Percentiles rank a stretch among this genome's conserved stretches.
Conservation (phyloP, 306 rosid genomes). For the Rosa persica region DNA sequence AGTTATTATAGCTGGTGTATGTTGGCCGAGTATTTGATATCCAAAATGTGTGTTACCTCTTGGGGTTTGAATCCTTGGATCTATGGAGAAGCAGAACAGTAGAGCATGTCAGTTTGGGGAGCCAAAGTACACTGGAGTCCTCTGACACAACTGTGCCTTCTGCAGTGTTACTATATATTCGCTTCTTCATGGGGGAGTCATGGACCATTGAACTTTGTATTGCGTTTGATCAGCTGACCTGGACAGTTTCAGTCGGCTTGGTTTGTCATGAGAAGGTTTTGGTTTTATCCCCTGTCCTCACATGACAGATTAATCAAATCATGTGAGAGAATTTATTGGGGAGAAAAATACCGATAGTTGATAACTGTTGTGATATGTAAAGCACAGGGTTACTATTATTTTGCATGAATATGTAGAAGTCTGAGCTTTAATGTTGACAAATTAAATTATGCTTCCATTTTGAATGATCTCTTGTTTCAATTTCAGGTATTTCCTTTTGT, state of each 20-base stretch:
- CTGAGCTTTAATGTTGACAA: background rate
- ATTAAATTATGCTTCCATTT: conserved; percentile 5
- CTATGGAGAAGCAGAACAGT: background rate
- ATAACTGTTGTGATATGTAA: background rate
- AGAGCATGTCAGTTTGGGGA: background rate
- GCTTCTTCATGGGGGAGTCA: background rate
- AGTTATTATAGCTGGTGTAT: background rate
- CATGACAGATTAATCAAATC: background rate
- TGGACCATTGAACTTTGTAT: background rate
- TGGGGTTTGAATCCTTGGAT: background rate
- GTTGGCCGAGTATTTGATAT: background rate
- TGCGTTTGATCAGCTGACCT: too few relatives aligned
- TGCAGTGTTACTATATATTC: background rate
- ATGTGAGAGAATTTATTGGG: background rate
- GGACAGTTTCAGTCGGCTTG: background rate
- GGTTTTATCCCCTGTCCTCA: too few relatives aligned
- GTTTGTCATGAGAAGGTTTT: background rate
- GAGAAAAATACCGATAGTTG: conserved; percentile 6
- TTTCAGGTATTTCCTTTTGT: conserved; percentile 86
- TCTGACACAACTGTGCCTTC: background rate
- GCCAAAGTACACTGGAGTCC: background rate
- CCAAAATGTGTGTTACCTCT: background rate
- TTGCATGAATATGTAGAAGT: background rate
- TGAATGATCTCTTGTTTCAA: conserved; percentile 22
- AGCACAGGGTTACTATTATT: background rate